A percentile compares a stretch with the other conserved stretches of the same genome.
phyloP scores from a whole-genome alignment of 2,329 filamentous ascomycete genomes.

The Ceratocystis destructans region DNA sequence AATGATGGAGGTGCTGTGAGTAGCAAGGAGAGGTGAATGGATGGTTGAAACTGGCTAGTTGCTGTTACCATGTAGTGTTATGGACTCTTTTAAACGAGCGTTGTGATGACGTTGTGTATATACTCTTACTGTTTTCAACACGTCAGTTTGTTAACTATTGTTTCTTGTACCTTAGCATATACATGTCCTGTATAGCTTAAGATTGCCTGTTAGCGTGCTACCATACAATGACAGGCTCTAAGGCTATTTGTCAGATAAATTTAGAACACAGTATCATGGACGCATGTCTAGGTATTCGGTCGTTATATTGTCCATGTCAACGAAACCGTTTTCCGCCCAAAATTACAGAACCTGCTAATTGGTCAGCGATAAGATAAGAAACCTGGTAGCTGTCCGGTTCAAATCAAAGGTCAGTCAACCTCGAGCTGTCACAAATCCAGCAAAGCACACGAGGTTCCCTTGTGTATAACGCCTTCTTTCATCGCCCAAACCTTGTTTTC shows the following conservation, averaged over 20 bases:
- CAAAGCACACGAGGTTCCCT: not conserved
- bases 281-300: no score
- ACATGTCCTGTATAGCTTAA: no score
- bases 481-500: no score
- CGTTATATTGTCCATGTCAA: no score
- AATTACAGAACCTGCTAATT: not conserved
- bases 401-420: not conserved
- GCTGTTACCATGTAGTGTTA: constrained; percentile 1
- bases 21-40: not conserved
- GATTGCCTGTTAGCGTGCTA: not conserved
- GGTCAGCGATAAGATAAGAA: constrained; percentile 7
- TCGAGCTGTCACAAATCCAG: not conserved
- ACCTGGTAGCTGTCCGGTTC: not conserved
- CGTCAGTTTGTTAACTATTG: not conserved
- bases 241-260: not conserved
- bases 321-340: not conserved
- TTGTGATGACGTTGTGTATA: not conserved
- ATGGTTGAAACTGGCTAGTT: not conserved
- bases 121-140: not conserved
- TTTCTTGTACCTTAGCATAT: not conserved
- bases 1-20: not conserved
- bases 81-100: not conserved
- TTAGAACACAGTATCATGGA: no score
- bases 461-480: no score
- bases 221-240: not conserved